These are phyloP conservation scores for Pterocarpus santalinus DNA, from an alignment of 306 rosid species.

Conservation along the genomic window DNA sequence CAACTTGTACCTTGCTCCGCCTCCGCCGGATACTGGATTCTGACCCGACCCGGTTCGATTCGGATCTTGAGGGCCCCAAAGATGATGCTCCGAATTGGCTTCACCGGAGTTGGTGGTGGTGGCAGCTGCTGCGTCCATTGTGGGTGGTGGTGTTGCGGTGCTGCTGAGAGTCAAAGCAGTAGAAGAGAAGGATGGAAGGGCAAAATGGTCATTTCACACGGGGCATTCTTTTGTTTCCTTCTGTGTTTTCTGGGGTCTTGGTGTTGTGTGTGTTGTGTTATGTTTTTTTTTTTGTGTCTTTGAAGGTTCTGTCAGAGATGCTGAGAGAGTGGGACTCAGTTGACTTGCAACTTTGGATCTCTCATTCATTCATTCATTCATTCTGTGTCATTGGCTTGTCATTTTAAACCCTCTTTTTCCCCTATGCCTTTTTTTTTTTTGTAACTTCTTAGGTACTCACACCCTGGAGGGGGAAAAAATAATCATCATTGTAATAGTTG, in stretches of 20 bases:
- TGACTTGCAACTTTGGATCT: constrained; percentile 64
- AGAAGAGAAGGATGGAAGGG: constrained; percentile 51
- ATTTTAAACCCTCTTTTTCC: constrained; percentile 55
- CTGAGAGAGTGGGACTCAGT: constrained; percentile 53
- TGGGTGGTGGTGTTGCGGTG: not conserved
- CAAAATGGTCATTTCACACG: constrained; percentile 53
- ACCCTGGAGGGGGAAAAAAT: not conserved
- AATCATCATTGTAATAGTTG: constrained; percentile 1
- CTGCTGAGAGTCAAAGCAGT: constrained; percentile 4
- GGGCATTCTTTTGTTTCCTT: not conserved
- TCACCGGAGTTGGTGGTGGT: constrained; percentile 35
- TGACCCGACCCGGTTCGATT: constrained; percentile 44
- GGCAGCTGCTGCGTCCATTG: constrained; percentile 58
- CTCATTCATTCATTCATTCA: constrained; percentile 39
- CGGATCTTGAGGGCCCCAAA: constrained; percentile 49
- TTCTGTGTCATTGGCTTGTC: constrained; percentile 46
- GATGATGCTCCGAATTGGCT: constrained; percentile 43
- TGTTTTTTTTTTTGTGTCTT: not conserved
- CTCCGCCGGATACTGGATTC: not conserved
- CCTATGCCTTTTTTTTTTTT: not conserved
- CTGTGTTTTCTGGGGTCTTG: not conserved
- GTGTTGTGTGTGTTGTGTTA: not conserved
- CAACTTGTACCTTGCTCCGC: constrained; percentile 80
- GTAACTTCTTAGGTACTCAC: constrained; percentile 32
- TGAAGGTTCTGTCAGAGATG: constrained; percentile 48